Evolutionary conservation across 2,329 filamentous ascomycete genomes (phyloP).

Genomic region (Endoconidiophora polonica): DNA sequence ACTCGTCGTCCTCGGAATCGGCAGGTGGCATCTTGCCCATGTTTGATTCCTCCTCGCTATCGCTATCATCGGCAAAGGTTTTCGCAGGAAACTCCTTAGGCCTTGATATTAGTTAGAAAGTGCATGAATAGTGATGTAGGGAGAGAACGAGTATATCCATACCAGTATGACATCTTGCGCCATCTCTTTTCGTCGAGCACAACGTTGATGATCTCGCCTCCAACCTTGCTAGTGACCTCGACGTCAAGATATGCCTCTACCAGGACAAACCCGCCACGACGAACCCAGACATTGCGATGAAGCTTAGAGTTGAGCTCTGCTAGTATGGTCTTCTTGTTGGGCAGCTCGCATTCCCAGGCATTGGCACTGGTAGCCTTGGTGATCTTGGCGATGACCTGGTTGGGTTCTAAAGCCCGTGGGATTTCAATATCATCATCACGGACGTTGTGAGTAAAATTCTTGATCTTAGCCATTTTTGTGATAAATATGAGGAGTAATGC

Average conservation of each 20-base stretch:
- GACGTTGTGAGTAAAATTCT: conserved; percentile 12
- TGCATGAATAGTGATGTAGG: not conserved
- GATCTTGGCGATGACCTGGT: conserved; percentile 57
- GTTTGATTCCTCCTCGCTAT: conserved; percentile 58
- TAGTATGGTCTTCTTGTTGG: conserved; percentile 47
- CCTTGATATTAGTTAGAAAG: conserved; percentile 4
- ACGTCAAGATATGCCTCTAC: conserved; percentile 50
- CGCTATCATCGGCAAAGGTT: conserved; percentile 23
- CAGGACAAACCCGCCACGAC: conserved; percentile 72
- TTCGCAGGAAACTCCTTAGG: conserved; percentile 58
- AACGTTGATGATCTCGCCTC: conserved; percentile 82
- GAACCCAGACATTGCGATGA: conserved; percentile 86
- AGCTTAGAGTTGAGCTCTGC: conserved; percentile 75
- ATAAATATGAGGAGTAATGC: not conserved
- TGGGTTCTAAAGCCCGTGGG: conserved; percentile 19
- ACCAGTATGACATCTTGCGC: conserved; percentile 85
- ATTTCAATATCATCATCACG: conserved; percentile 10
- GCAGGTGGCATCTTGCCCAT: conserved; percentile 75
- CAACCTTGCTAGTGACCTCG: conserved; percentile 58
- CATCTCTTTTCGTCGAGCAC: conserved; percentile 82
- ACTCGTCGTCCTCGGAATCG: conserved; percentile 53
- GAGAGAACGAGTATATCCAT: conserved; percentile 14
- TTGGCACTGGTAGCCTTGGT: conserved; percentile 77
- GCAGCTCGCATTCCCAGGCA: conserved; percentile 63
- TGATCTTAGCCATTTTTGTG: conserved; percentile 10